These are phyloP conservation scores for Cardamine resedifolia DNA, from an alignment of 345 rosid species.

Conservation along the genomic window DNA sequence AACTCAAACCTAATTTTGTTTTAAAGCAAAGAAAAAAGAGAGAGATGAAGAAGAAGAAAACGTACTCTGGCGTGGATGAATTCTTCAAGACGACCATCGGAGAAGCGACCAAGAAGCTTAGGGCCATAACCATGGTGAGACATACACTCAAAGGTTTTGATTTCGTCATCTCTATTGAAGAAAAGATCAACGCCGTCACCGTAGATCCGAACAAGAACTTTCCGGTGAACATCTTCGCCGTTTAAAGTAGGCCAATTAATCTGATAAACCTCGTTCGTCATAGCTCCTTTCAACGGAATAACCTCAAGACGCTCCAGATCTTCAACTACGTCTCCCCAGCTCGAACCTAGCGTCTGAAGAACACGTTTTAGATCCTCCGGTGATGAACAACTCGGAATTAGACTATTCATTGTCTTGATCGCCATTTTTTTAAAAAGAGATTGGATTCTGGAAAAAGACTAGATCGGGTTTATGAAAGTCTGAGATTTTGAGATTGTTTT, in stretches of 20 bases:
- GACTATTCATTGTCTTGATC: slow-evolving; percentile 2
- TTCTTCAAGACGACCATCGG: slow-evolving; percentile 87
- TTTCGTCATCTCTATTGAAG: slow-evolving; percentile 76
- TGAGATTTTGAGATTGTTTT: neutral
- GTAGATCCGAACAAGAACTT: slow-evolving; percentile 70
- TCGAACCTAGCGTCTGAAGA: slow-evolving; percentile 46
- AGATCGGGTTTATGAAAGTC: neutral
- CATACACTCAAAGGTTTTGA: slow-evolving; percentile 83
- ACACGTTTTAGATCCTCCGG: slow-evolving; percentile 60
- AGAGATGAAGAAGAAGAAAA: neutral
- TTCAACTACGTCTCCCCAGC: slow-evolving; percentile 67
- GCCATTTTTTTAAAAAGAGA: slow-evolving; percentile 22
- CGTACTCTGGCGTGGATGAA: slow-evolving; percentile 88
- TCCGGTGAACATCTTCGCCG: slow-evolving; percentile 41
- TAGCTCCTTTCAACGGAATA: slow-evolving; percentile 68
- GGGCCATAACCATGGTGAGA: slow-evolving; percentile 94
- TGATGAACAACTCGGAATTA: slow-evolving; percentile 39
- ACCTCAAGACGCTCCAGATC: slow-evolving; percentile 55
- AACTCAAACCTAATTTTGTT: neutral
- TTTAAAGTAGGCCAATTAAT: slow-evolving; percentile 68
- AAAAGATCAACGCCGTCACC: slow-evolving; percentile 91
- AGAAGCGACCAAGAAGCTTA: slow-evolving; percentile 78
- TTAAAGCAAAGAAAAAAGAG: neutral
- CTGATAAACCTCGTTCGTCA: slow-evolving; percentile 86
- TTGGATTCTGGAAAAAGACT: neutral